These are phyloP conservation scores for Prunus dulcis DNA, from an alignment of 306 rosid species.

Conservation along the genomic window DNA sequence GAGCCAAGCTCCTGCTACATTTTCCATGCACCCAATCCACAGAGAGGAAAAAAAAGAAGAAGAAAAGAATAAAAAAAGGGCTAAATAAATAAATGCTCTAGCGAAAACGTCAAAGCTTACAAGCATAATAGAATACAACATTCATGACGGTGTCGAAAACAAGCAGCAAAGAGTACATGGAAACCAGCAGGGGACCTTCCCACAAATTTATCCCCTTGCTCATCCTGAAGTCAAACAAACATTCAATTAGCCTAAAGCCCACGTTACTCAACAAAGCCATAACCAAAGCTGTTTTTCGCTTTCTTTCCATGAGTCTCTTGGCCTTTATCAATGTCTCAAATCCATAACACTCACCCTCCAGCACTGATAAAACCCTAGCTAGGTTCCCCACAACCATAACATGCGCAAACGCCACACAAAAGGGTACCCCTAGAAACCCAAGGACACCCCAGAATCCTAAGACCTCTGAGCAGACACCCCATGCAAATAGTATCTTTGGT, in stretches of 20 bases:
- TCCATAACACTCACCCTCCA: conserved; percentile 22
- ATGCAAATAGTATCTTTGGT: conserved; percentile 16
- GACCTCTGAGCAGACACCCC: conserved; percentile 9
- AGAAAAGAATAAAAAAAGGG: too few relatives aligned
- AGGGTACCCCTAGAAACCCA: conserved; percentile 26
- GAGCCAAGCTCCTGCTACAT: too few relatives aligned
- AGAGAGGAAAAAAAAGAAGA: too few relatives aligned
- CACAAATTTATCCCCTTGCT: conserved; percentile 21
- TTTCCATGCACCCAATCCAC: too few relatives aligned
- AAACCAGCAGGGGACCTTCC: conserved; percentile 30
- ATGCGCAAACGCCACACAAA: conserved; percentile 23
- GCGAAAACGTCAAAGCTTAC: conserved; percentile 12
- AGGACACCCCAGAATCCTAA: conserved; percentile 21
- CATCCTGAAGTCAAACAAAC: conserved; percentile 27
- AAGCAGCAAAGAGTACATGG: conserved; percentile 27
- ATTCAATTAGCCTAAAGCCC: conserved; percentile 19
- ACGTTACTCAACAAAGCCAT: conserved; percentile 24
- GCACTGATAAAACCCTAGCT: conserved; percentile 24
- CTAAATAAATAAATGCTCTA: too few relatives aligned
- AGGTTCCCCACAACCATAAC: conserved; percentile 28
- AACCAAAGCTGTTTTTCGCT: conserved; percentile 20
- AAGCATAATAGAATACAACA: conserved; percentile 27
- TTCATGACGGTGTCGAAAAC: conserved; percentile 24
- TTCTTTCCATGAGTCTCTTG: conserved; percentile 16
- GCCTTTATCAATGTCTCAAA: conserved; percentile 23